Percentiles rank a stretch among this genome's conserved stretches.
These are phyloP conservation scores for Nidula niveotomentosa DNA, from an alignment of 1,284 basidiomycete species.

Conservation along the genomic window DNA sequence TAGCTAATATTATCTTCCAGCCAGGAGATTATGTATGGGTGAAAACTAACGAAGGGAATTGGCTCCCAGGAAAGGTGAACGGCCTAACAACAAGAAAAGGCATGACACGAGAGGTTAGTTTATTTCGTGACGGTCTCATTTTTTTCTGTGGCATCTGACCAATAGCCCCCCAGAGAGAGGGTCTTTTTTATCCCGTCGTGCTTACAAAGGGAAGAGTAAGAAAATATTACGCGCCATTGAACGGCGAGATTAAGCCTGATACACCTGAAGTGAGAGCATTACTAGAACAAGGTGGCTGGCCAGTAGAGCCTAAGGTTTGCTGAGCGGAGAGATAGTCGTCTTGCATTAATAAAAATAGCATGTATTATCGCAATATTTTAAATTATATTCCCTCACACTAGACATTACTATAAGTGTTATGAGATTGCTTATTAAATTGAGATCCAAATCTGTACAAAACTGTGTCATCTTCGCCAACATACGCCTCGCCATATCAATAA, in stretches of 20 bases:
- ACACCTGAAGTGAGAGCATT: conserved; percentile 28
- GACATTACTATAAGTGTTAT: no score
- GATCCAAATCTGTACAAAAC: no score
- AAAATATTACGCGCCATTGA: conserved; percentile 57
- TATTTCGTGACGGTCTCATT: conserved; percentile 2
- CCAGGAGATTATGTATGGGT: conserved; percentile 53
- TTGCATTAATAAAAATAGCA: no score
- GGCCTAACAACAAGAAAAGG: conserved; percentile 42
- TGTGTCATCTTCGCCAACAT: no score
- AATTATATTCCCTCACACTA: no score
- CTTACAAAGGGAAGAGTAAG: conserved; percentile 42
- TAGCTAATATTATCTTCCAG: conserved; percentile 23
- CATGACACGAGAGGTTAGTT: conserved; percentile 42
- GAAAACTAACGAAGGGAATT: conserved; percentile 43
- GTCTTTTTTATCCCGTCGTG: conserved; percentile 49
- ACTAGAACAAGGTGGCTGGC: conserved; percentile 42
- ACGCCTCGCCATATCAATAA: no score
- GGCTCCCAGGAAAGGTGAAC: conserved; percentile 47
- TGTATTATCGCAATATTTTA: no score
- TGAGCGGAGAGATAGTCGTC: no score
- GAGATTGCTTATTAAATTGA: no score
- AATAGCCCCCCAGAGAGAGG: conserved; percentile 32
- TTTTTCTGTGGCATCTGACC: conserved; percentile 8
- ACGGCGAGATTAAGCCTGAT: conserved; percentile 66
- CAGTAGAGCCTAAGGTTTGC: conserved; percentile 9